Conservation (phyloP, 106 monocot species). For the Dendrobium officinale region DNA sequence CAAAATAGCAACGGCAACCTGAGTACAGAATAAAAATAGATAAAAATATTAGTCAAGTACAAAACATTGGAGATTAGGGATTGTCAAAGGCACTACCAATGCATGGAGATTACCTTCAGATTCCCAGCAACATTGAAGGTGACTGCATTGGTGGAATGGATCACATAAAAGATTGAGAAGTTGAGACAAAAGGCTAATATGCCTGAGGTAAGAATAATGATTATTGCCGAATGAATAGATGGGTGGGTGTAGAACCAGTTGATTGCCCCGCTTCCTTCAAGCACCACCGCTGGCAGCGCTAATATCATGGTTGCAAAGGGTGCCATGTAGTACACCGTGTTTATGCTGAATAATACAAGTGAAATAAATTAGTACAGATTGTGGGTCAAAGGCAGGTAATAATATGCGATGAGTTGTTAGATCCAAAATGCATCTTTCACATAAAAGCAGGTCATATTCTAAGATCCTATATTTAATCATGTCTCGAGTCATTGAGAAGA, state of each 20-base stretch:
- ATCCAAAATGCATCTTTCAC: too few relatives aligned
- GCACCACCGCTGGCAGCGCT: constrained; percentile 55
- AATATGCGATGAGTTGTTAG: neutral
- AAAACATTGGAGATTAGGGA: neutral
- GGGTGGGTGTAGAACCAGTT: constrained; percentile 72
- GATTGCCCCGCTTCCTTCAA: constrained; percentile 72
- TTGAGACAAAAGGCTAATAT: constrained; percentile 92
- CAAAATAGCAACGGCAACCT: constrained; percentile 90
- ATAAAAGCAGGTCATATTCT: too few relatives aligned
- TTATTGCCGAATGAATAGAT: constrained; percentile 34
- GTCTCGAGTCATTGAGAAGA: too few relatives aligned
- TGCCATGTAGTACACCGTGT: constrained; percentile 98
- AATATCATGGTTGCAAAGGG: constrained; percentile 94
- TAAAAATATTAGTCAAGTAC: neutral
- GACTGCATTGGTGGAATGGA: constrained; percentile 93
- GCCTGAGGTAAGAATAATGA: constrained; percentile 77
- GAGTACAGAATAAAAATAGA: constrained; percentile 1
- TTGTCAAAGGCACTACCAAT: neutral
- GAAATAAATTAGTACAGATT: neutral
- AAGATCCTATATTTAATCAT: too few relatives aligned
- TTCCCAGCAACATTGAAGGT: constrained; percentile 98
- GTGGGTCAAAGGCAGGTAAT: neutral
- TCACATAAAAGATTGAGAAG: constrained; percentile 98
- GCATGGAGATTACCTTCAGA: constrained; percentile 52
- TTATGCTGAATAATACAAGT: constrained; percentile 47